These are phyloP conservation scores for Scheffersomyces lignosus DNA, from an alignment of 805 yeast genomes.

Conservation along the genomic window DNA sequence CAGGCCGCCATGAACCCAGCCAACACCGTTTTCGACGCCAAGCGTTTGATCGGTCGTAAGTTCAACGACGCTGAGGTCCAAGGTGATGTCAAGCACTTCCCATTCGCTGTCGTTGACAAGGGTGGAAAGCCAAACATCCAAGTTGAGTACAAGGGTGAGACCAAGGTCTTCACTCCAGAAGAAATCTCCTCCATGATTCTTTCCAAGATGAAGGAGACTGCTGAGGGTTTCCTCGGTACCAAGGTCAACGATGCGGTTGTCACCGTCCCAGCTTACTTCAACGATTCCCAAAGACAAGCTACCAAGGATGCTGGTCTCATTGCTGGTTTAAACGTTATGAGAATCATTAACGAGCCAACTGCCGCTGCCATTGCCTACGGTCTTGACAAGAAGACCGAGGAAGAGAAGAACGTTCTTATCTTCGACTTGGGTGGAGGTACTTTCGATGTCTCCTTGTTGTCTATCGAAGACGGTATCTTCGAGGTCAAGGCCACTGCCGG, in stretches of 20 bases:
- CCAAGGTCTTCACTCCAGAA: constrained; percentile 33
- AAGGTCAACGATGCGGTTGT: constrained; percentile 29
- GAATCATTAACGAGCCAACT: constrained; percentile 35
- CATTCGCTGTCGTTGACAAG: constrained; percentile 31
- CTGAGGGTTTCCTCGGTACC: constrained; percentile 29
- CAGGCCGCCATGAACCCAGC: constrained; percentile 36
- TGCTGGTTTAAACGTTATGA: constrained; percentile 34
- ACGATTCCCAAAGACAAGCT: constrained; percentile 35
- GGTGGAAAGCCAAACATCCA: constrained; percentile 29
- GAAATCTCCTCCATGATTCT: constrained; percentile 33
- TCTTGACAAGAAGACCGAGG: constrained; percentile 53
- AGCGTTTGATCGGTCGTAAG: constrained; percentile 34
- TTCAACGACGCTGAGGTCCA: constrained; percentile 28
- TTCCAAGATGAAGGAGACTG: constrained; percentile 34
- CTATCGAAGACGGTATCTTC: constrained; percentile 50
- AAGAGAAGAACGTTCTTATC: constrained; percentile 60
- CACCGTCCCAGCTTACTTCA: constrained; percentile 34
- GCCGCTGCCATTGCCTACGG: constrained; percentile 38
- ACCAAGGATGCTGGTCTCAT: constrained; percentile 36
- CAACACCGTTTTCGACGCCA: constrained; percentile 34
- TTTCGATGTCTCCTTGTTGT: constrained; percentile 46
- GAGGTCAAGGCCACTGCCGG: constrained; percentile 52
- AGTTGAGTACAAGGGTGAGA: constrained; percentile 34
- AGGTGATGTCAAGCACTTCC: constrained; percentile 32
- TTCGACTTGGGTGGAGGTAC: constrained; percentile 50